Conservation (phyloP, 805 yeast genomes). For the Starmera caribaea region DNA sequence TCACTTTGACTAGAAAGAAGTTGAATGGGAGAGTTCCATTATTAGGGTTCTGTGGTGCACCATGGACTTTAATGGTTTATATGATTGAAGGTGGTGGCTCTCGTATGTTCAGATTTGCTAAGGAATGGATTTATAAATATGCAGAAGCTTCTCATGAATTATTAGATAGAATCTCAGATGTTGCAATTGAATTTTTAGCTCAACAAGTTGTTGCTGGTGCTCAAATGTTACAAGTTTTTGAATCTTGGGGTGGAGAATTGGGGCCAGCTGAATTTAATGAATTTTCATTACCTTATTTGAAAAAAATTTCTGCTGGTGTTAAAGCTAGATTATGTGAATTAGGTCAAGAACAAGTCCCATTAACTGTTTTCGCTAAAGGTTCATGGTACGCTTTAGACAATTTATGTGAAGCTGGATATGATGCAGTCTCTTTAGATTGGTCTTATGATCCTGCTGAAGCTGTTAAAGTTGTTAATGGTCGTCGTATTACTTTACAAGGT, state of each 20-base stretch:
- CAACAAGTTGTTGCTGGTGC: slow-evolving; percentile 97
- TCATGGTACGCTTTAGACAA: slow-evolving; percentile 95
- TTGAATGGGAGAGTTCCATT: slow-evolving; percentile 88
- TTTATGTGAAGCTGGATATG: slow-evolving; percentile 71
- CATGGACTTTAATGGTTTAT: slow-evolving; percentile 94
- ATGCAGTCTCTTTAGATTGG: slow-evolving; percentile 93
- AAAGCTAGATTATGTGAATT: slow-evolving; percentile 63
- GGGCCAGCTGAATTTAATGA: slow-evolving; percentile 84
- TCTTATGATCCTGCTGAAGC: slow-evolving; percentile 78
- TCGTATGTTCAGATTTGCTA: slow-evolving; percentile 80
- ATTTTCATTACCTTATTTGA: slow-evolving; percentile 82
- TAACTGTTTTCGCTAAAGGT: slow-evolving; percentile 89
- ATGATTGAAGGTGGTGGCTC: slow-evolving; percentile 98
- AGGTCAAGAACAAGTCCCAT: slow-evolving; percentile 68
- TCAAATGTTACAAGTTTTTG: slow-evolving; percentile 94
- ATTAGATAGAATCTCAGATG: slow-evolving; percentile 72
- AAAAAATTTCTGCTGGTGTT: slow-evolving; percentile 60
- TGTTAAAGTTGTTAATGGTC: slow-evolving; percentile 57
- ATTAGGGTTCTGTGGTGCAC: slow-evolving; percentile 94
- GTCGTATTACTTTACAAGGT: slow-evolving; percentile 87
- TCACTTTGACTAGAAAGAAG: slow-evolving; percentile 79
- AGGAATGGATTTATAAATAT: slow-evolving; percentile 82
- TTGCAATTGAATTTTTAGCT: slow-evolving; percentile 86
- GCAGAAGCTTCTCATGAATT: slow-evolving; percentile 64
- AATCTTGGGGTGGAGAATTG: slow-evolving; percentile 96